A percentile compares a stretch with the other conserved stretches of the same genome.
phyloP scores from a whole-genome alignment of 73 alveolate genomes.

The Uronychia binucleata region DNA sequence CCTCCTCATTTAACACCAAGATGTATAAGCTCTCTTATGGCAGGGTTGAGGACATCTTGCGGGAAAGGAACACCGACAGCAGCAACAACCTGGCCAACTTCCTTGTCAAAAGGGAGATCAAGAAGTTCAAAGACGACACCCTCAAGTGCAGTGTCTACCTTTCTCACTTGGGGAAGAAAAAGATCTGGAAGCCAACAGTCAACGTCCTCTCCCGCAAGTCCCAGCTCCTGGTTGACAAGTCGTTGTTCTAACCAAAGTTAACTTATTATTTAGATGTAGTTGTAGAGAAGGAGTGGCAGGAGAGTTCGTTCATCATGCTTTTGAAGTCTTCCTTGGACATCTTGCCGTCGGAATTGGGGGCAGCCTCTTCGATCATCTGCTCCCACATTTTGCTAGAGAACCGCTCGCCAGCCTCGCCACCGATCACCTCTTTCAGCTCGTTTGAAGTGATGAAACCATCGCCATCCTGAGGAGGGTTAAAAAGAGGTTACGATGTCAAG shows the following conservation, averaged over 20 bases:
- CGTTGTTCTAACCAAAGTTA: background rate
- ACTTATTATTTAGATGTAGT: too few relatives aligned
- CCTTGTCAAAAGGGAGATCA: background rate
- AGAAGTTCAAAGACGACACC: background rate
- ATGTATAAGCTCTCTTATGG: background rate
- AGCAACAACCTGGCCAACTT: background rate
- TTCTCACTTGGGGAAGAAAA: background rate
- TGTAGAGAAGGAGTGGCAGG: too few relatives aligned
- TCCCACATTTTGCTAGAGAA: background rate
- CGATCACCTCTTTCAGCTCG: background rate
- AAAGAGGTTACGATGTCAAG: conserved; percentile 22
- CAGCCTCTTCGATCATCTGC: background rate
- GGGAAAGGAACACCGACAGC: background rate
- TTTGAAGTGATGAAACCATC: background rate
- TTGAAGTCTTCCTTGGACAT: background rate
- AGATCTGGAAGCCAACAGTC: background rate
- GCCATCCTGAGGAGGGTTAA: background rate
- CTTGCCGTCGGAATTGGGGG: background rate
- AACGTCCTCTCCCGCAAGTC: background rate
- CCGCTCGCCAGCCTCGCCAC: background rate
- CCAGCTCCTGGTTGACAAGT: background rate
- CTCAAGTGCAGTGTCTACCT: background rate
- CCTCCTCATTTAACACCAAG: too few relatives aligned
- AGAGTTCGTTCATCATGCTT: background rate
- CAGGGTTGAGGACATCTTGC: background rate